Percentiles rank a stretch among this genome's conserved stretches.
Evolutionary conservation across 1,139 yeast species (phyloP).

Genomic region (Magnusiomyces magnusii): DNA sequence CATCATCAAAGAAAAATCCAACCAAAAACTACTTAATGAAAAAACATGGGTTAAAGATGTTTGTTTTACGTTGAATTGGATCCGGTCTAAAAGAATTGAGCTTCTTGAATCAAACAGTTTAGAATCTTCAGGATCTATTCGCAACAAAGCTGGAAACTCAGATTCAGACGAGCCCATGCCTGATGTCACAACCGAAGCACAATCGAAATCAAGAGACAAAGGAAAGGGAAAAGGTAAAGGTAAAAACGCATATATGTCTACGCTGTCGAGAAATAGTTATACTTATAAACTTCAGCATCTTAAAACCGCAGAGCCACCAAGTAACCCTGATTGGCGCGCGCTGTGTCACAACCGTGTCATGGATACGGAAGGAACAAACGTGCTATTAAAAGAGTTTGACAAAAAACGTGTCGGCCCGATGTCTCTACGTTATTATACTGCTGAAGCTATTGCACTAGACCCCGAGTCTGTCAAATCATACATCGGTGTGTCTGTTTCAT

Average conservation of each 20-base stretch:
- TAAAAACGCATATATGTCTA: not conserved
- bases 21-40: not conserved
- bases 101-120: not conserved
- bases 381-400: not conserved
- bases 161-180: not conserved
- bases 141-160: no score
- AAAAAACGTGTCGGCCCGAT: not conserved
- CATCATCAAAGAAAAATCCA: not conserved
- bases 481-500: not conserved
- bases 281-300: not conserved
- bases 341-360: slow-evolving; percentile 4
- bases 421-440: slow-evolving; percentile 1
- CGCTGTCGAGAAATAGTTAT: not conserved
- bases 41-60: not conserved
- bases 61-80: not conserved
- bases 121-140: not conserved
- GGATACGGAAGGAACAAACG: slow-evolving; percentile 3
- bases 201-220: not conserved
- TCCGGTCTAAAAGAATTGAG: not conserved
- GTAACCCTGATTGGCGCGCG: slow-evolving; percentile 2
- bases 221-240: not conserved
- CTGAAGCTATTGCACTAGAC: slow-evolving; percentile 1
- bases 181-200: not conserved
- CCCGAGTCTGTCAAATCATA: not conserved
- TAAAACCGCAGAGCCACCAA: not conserved